phyloP scores from a whole-genome alignment of 2,329 filamentous ascomycete genomes.

The Tolypocladium amazonense region DNA sequence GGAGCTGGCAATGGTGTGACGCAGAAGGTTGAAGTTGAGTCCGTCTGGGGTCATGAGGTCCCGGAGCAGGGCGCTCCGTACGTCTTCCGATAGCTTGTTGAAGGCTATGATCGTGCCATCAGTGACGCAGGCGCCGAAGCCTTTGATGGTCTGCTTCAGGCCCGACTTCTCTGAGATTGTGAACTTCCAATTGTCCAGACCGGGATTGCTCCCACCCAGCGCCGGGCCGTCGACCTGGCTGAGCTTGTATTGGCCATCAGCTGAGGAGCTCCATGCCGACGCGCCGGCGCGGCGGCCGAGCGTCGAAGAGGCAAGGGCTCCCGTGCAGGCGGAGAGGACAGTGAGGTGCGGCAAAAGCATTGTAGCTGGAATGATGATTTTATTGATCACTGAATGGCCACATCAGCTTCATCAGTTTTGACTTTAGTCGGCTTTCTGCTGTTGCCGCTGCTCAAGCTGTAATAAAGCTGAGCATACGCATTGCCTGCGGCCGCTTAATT shows the following conservation, averaged over 20 bases:
- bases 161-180: constrained; percentile 25
- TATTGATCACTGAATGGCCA: not conserved
- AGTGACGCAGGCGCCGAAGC: constrained; percentile 31
- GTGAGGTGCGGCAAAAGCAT: not conserved
- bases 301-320: not conserved
- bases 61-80: constrained; percentile 20
- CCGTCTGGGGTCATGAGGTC: constrained; percentile 24
- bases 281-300: constrained; percentile 1
- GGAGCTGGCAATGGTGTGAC: constrained; percentile 29
- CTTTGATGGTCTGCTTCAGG: constrained; percentile 25
- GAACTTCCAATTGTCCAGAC: constrained; percentile 24
- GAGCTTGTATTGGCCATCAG: constrained; percentile 25
- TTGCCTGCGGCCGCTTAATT: too few species aligned
- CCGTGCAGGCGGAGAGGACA: not conserved
- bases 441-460: too few species aligned
- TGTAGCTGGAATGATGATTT: not conserved
- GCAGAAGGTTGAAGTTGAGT: constrained; percentile 26
- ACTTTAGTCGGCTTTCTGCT: not conserved
- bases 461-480: not conserved
- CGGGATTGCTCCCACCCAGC: constrained; percentile 18
- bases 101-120: constrained; percentile 29
- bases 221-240: constrained; percentile 21
- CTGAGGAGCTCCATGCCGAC: constrained; percentile 18
- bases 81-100: constrained; percentile 18
- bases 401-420: not conserved